phyloP scores from a whole-genome alignment of 805 yeast species.

The Cyberlindnera xishuangbannaensis region DNA sequence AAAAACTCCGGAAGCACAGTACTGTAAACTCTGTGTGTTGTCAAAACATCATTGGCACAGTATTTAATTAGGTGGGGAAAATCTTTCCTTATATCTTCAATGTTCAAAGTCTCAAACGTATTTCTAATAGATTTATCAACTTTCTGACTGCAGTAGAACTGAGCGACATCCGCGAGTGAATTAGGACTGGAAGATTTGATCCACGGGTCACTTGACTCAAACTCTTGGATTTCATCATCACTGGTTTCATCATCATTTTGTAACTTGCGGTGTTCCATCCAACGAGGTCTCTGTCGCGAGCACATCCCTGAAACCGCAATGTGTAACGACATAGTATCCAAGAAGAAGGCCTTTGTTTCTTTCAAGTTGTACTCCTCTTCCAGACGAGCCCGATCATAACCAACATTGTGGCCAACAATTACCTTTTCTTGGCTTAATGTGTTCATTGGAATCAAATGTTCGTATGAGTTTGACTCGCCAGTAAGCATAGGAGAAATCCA shows the following conservation, averaged over 20 bases:
- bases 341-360: slow-evolving; percentile 64
- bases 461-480: slow-evolving; percentile 36
- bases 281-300: slow-evolving; percentile 79
- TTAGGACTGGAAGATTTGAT: slow-evolving; percentile 68
- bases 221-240: slow-evolving; percentile 18
- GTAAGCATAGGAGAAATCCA: slow-evolving; percentile 90
- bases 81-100: slow-evolving; percentile 45
- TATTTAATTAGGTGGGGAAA: slow-evolving; percentile 63
- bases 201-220: slow-evolving; percentile 75
- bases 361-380: slow-evolving; percentile 72
- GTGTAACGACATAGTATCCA: slow-evolving; percentile 93
- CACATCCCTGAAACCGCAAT: slow-evolving; percentile 89
- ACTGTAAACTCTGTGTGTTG: slow-evolving; percentile 64
- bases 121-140: slow-evolving; percentile 68
- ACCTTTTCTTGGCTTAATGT: slow-evolving; percentile 42
- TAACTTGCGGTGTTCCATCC: slow-evolving; percentile 51
- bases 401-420: slow-evolving; percentile 84
- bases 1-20: slow-evolving; percentile 67
- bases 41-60: slow-evolving; percentile 80
- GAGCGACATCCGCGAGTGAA: slow-evolving; percentile 73
- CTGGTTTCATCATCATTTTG: slow-evolving; percentile 19
- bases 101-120: slow-evolving; percentile 49
- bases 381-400: slow-evolving; percentile 85
- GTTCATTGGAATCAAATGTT: slow-evolving; percentile 77
- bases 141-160: slow-evolving; percentile 64